Evolutionary conservation across 202 grass and related monocot species (phyloP), one percentile per base, ranked within the genome.

Genomic region (Schoenoplectus triqueter): DNA sequence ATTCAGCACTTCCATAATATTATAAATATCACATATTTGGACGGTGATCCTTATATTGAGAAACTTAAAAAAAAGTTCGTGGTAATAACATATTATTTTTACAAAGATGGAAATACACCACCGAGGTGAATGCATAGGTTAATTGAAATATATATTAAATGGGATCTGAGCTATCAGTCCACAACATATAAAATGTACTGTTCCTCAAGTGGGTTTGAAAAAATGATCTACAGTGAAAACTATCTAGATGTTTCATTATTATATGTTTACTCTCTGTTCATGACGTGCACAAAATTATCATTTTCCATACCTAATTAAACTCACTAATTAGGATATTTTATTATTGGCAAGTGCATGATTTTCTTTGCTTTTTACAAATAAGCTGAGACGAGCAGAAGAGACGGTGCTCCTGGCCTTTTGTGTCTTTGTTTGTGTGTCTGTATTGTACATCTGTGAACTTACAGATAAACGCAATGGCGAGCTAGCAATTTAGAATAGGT

Each of bases 1-100:
- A 70, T 70, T 70, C 42, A 70, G 42, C 48, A 3, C 15, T 69
- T 44, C 66, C 10, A 11, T 51, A 73, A 73, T 51, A 73, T 73
- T 46, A 73, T 74, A 21, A 31, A 52, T 73, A 73, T 52, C 51
- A 17, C 10, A 10, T 39, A 66, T 73, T 52, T 44, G 7, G n/a
- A 20, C n/a, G 0, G 2, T 50, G 2, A 69, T 41, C 31, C 40
- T 69, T 45, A n/a, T 14, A 44, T 69, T 41, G 42, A 42, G 39
- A 45, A 69, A 42, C 11, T 69, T 1, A 44, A 44, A 44, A 44
- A 1, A 44, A 69, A 69, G 44, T 7, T 42, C 39, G 2, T 9
- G 8, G 18, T 70, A 47, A 47, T 17, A 46, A 70, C 41, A 8
- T n/a, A n/a, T n/a, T n/a, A n/a, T n/a, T n/a, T n/a, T 69, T 17